A percentile compares a stretch with the other conserved stretches of the same genome.
Evolutionary conservation across 441 rosid species (phyloP).

Genomic region (Populus hybrid): DNA sequence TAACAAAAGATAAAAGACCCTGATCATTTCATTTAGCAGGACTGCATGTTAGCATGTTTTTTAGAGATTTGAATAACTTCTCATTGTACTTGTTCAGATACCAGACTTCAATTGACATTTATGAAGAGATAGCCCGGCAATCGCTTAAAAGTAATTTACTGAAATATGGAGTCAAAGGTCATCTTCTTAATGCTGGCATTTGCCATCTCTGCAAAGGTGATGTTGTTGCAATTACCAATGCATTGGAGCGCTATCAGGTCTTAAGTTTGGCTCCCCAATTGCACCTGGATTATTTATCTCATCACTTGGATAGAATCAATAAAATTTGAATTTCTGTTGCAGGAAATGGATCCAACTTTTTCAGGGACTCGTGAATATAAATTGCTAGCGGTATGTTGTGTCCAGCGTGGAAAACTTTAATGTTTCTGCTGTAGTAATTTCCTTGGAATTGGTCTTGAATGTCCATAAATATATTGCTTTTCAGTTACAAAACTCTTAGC

Average conservation of each 20-base stretch:
- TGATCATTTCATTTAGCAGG: not conserved
- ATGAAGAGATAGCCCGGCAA: constrained; percentile 77
- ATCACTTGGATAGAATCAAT: not conserved
- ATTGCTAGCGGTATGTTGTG: constrained; percentile 52
- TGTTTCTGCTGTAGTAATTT: not conserved
- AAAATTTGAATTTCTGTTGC: constrained; percentile 28
- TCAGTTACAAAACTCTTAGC: not conserved
- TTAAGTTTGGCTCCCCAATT: constrained; percentile 16
- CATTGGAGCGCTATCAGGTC: constrained; percentile 91
- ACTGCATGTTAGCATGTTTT: not conserved
- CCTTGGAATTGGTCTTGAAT: not conserved
- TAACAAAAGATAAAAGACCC: not conserved
- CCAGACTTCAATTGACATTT: constrained; percentile 81
- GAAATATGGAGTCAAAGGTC: constrained; percentile 97
- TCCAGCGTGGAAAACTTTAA: not conserved
- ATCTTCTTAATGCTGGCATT: constrained; percentile 96
- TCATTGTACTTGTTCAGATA: constrained; percentile 51
- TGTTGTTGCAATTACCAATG: constrained; percentile 80
- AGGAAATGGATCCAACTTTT: constrained; percentile 97
- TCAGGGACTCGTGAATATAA: constrained; percentile 85
- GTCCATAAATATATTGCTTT: not conserved
- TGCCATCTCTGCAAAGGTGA: constrained; percentile 96
- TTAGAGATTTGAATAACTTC: constrained; percentile 7
- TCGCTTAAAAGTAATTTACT: constrained; percentile 81
- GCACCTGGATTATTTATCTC: not conserved